These are phyloP conservation scores for Verticillium alfalfae DNA, from an alignment of 2,329 filamentous ascomycete genomes.

Conservation along the genomic window DNA sequence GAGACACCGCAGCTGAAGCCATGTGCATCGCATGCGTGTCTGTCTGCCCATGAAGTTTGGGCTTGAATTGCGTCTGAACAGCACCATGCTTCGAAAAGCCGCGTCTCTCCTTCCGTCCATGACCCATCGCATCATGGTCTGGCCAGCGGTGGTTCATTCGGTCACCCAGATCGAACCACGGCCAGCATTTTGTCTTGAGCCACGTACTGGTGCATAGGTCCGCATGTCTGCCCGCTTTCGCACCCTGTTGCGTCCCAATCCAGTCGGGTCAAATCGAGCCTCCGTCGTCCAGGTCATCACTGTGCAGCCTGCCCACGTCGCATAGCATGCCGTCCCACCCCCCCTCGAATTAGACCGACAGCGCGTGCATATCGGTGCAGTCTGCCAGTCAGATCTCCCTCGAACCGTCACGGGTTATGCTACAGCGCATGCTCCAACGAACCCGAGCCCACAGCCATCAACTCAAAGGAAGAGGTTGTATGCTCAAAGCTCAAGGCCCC, in stretches of 20 bases:
- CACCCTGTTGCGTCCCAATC: neutral
- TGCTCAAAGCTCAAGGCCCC: neutral
- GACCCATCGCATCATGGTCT: no score
- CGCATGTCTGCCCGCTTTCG: neutral
- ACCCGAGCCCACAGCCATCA: neutral
- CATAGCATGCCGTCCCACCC: neutral
- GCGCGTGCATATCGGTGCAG: neutral
- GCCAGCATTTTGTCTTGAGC: no score
- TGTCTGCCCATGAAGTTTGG: no score
- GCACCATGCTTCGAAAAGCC: no score
- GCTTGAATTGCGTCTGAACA: no score
- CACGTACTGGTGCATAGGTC: no score
- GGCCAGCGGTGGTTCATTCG: no score
- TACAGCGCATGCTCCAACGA: neutral
- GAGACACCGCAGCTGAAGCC: no score
- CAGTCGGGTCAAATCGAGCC: neutral
- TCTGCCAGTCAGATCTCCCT: neutral
- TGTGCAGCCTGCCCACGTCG: neutral
- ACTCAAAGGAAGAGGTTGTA: neutral
- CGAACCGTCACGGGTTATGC: neutral
- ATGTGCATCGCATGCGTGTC: no score
- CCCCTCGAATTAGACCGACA: neutral
- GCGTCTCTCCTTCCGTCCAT: no score
- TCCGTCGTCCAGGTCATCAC: neutral
- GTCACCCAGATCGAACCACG: no score